Conservation (phyloP, 805 yeast genomes). For the Lipomyces lipofer region DNA sequence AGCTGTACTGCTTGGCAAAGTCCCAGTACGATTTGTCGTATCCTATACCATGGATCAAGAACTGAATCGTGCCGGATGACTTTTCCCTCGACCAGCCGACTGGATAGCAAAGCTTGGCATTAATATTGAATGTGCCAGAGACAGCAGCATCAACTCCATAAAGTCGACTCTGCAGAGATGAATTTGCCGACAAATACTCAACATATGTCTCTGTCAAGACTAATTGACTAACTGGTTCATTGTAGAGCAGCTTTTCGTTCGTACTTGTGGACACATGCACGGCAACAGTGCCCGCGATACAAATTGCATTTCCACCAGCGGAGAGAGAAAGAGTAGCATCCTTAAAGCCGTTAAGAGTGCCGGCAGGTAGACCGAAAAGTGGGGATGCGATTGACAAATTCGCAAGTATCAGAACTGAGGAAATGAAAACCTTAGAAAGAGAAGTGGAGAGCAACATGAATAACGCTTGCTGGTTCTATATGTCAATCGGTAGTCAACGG, state of each 20-base stretch:
- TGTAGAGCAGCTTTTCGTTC: neutral
- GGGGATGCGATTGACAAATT: neutral
- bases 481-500: neutral
- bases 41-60: neutral
- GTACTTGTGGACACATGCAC: neutral
- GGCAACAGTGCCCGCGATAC: neutral
- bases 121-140: neutral
- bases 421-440: neutral
- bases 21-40: neutral
- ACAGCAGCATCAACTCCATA: neutral
- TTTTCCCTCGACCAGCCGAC: neutral
- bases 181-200: neutral
- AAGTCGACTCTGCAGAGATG: neutral
- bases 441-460: neutral
- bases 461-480: neutral
- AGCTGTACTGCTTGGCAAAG: neutral
- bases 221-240: neutral
- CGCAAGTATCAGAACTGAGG: neutral
- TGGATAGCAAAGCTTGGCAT: neutral
- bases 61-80: neutral
- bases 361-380: neutral
- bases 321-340: neutral
- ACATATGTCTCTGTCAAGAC: neutral
- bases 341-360: slow-evolving; percentile 1
- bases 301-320: neutral